Evolutionary conservation across 2,329 filamentous ascomycete genomes (phyloP).

Genomic region (Fusarium pilosicola): DNA sequence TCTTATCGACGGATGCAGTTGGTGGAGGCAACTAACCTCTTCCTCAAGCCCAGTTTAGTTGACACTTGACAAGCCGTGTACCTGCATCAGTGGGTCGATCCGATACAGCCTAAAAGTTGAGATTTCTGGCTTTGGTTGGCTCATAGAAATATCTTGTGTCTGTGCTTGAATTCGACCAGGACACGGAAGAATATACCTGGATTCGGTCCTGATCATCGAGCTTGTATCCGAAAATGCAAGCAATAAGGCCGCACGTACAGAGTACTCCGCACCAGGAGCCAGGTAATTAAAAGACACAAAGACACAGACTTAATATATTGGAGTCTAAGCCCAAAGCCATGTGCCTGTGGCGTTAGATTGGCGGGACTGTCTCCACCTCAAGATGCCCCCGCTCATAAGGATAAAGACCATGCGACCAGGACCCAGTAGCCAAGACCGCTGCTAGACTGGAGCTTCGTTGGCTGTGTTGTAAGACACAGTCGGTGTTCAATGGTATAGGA

Average conservation of each 20-base stretch:
- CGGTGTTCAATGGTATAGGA: not conserved
- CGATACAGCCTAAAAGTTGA: conserved; percentile 18
- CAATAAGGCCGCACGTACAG: not conserved
- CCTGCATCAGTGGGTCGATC: conserved; percentile 36
- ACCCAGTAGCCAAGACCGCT: not conserved
- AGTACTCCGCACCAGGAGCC: not conserved
- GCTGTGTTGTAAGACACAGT: not conserved
- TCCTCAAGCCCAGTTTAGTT: conserved; percentile 16
- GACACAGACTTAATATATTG: not conserved
- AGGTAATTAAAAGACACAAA: not conserved
- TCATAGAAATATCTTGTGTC: not conserved
- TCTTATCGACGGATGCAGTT: conserved; percentile 1
- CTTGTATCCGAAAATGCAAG: not conserved
- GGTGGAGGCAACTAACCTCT: conserved; percentile 10
- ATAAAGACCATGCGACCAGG: not conserved
- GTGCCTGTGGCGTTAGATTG: conserved; percentile 35
- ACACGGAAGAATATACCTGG: not conserved
- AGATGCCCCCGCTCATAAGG: conserved; percentile 19
- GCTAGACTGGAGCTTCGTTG: not conserved
- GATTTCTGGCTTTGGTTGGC: not conserved
- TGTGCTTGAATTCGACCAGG: not conserved
- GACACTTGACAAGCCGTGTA: conserved; percentile 28
- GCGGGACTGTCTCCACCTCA: conserved; percentile 30
- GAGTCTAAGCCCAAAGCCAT: conserved; percentile 15
- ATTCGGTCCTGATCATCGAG: not conserved